phyloP scores from a whole-genome alignment of 179 eudicot species.

The Vitellaria paradoxa region DNA sequence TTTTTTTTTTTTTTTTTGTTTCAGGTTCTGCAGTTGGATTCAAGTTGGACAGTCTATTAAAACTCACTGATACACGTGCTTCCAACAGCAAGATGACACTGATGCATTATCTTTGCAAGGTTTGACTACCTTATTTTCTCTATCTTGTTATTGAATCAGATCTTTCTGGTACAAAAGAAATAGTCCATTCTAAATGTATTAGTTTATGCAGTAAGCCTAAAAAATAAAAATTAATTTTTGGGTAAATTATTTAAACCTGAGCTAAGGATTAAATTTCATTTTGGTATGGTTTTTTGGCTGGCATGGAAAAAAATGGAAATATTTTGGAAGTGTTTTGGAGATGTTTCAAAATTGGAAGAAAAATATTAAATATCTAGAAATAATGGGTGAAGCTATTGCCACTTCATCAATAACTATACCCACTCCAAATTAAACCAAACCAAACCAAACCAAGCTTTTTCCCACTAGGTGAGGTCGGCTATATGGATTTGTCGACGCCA shows the following conservation, averaged over 20 bases:
- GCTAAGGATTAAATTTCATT: too few species aligned
- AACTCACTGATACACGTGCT: constrained; percentile 89
- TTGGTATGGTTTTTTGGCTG: too few species aligned
- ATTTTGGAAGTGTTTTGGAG: too few species aligned
- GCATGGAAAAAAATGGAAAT: too few species aligned
- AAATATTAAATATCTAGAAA: too few species aligned
- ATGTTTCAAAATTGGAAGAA: too few species aligned
- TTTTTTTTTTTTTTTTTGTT: background rate
- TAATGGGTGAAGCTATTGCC: too few species aligned
- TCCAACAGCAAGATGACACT: constrained; percentile 79
- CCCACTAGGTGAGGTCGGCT: too few species aligned
- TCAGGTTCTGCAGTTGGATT: constrained; percentile 84
- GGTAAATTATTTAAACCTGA: background rate
- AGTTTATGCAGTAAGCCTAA: background rate
- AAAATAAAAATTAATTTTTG: background rate
- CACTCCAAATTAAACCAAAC: too few species aligned
- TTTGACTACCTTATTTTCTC: constrained; percentile 21
- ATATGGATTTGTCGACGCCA: too few species aligned
- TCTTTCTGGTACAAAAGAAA: constrained; percentile 2
- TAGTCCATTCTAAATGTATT: constrained; percentile 8
- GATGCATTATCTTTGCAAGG: constrained; percentile 95
- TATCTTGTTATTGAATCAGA: constrained; percentile 1
- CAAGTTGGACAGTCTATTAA: constrained; percentile 85
- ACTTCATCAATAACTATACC: too few species aligned
- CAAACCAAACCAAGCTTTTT: too few species aligned